These are phyloP conservation scores for Hypoxylon fragiforme DNA, from an alignment of 495 filamentous ascomycete genomes.

Conservation along the genomic window DNA sequence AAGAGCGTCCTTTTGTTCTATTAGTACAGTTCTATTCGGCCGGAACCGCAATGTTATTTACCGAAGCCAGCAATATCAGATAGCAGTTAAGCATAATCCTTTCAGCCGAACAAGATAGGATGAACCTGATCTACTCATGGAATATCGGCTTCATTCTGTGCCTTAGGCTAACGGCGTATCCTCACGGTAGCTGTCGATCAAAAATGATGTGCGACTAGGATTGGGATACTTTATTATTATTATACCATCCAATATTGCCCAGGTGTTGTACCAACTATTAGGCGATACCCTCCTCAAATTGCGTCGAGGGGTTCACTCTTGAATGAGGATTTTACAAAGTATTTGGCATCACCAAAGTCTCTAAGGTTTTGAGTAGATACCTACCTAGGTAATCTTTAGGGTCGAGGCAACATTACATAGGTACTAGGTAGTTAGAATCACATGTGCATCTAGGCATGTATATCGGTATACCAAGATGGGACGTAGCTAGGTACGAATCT, in stretches of 20 bases:
- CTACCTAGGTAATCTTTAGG: not conserved
- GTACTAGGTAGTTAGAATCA: too few relatives aligned
- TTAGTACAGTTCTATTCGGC: not conserved
- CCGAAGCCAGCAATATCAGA: conserved; percentile 20
- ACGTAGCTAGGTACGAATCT: not conserved
- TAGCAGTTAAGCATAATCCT: conserved; percentile 22
- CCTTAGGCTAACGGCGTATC: conserved; percentile 11
- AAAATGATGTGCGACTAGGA: conserved; percentile 34
- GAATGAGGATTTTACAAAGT: conserved; percentile 8
- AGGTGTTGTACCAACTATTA: conserved; percentile 5
- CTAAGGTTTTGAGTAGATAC: conserved; percentile 15
- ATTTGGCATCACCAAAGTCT: not conserved
- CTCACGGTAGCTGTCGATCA: conserved; percentile 31
- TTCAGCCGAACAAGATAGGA: conserved; percentile 43
- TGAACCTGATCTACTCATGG: conserved; percentile 45
- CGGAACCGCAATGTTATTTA: conserved; percentile 8
- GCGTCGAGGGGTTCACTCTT: conserved; percentile 9
- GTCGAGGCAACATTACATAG: not conserved
- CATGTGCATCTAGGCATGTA: too few relatives aligned
- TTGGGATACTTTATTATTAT: conserved; percentile 10
- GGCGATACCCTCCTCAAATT: conserved; percentile 23
- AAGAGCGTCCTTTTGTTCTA: not conserved
- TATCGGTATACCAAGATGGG: conserved; percentile 9
- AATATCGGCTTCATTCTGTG: conserved; percentile 23
- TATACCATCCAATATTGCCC: too few relatives aligned